phyloP scores from a whole-genome alignment of 805 yeast species.

The Torulaspora franciscae region DNA sequence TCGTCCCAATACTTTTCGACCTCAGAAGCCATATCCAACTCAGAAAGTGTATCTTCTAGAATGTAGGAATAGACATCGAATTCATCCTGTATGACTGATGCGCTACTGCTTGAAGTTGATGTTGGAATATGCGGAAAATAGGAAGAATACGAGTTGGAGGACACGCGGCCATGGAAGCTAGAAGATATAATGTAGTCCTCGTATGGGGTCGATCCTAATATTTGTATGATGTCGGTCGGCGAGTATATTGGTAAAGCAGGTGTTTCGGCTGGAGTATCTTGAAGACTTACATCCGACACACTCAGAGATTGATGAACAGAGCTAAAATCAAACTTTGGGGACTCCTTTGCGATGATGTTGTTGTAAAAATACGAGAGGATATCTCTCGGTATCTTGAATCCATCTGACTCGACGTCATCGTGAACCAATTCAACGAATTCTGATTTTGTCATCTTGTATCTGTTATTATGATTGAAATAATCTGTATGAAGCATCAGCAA shows the following conservation, averaged over 20 bases:
- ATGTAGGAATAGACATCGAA: conserved; percentile 29
- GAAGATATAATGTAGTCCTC: conserved; percentile 10
- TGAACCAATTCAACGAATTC: conserved; percentile 53
- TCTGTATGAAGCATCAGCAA: conserved; percentile 72
- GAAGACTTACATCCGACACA: conserved; percentile 2
- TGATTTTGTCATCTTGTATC: conserved; percentile 57
- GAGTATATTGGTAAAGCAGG: conserved; percentile 17
- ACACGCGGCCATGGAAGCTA: conserved; percentile 12
- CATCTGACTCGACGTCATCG: conserved; percentile 30
- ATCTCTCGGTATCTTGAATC: conserved; percentile 37
- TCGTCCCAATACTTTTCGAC: conserved; percentile 15
- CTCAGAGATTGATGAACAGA: conserved; percentile 4
- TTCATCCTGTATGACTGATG: conserved; percentile 21
- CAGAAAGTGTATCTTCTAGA: conserved; percentile 16
- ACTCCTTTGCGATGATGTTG: conserved; percentile 58
- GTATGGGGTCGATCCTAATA: conserved; percentile 5
- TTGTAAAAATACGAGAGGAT: conserved; percentile 57
- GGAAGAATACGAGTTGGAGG: conserved; percentile 27
- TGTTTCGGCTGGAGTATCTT: not conserved
- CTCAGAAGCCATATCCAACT: conserved; percentile 12
- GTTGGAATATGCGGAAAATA: conserved; percentile 19
- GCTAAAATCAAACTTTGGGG: conserved; percentile 33
- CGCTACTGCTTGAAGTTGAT: conserved; percentile 15
- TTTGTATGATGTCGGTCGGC: conserved; percentile 20
- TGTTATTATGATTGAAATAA: conserved; percentile 61